Percentiles rank a stretch among this genome's conserved stretches.
Conservation (phyloP, 805 yeast species). For the Yarrowia sp. region DNA sequence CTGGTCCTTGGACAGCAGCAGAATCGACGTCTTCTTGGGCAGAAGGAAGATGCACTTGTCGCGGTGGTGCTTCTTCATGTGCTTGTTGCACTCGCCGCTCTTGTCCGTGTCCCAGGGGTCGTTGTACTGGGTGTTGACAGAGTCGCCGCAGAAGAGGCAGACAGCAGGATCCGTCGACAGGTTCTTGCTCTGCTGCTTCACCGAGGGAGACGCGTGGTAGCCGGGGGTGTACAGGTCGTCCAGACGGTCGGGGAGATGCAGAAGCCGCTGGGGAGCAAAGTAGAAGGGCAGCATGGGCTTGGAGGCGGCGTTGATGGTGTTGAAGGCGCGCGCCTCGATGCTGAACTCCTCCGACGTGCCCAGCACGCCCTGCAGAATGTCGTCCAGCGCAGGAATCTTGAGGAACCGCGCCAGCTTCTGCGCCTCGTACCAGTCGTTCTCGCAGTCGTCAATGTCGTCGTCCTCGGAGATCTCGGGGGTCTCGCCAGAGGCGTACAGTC, state of each 20-base stretch:
- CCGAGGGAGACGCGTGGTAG: conserved; percentile 19
- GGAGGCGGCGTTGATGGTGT: not conserved
- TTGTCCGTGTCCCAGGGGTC: conserved; percentile 35
- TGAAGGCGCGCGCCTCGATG: not conserved
- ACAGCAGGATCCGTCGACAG: conserved; percentile 68
- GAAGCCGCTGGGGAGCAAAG: conserved; percentile 28
- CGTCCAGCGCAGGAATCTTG: conserved; percentile 43
- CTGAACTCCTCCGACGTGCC: not conserved
- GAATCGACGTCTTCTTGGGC: conserved; percentile 64
- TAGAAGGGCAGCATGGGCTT: conserved; percentile 4
- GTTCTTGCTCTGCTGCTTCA: conserved; percentile 4
- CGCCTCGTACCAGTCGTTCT: conserved; percentile 47
- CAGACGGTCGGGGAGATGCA: conserved; percentile 62
- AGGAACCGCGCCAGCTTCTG: conserved; percentile 53
- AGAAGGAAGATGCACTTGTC: conserved; percentile 69
- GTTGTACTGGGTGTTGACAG: conserved; percentile 24
- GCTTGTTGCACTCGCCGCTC: conserved; percentile 79
- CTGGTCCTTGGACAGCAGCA: conserved; percentile 65
- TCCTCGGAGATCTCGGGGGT: conserved; percentile 35
- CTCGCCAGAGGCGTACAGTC: conserved; percentile 50
- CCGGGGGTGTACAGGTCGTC: conserved; percentile 60
- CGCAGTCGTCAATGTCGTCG: conserved; percentile 30
- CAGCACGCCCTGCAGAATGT: conserved; percentile 26
- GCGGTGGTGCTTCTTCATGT: conserved; percentile 54
- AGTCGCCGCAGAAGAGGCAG: conserved; percentile 75